Base-by-base conservation (phyloP, 1,284 basidiomycete genomes). In the Ustilago trichophora region DNA sequence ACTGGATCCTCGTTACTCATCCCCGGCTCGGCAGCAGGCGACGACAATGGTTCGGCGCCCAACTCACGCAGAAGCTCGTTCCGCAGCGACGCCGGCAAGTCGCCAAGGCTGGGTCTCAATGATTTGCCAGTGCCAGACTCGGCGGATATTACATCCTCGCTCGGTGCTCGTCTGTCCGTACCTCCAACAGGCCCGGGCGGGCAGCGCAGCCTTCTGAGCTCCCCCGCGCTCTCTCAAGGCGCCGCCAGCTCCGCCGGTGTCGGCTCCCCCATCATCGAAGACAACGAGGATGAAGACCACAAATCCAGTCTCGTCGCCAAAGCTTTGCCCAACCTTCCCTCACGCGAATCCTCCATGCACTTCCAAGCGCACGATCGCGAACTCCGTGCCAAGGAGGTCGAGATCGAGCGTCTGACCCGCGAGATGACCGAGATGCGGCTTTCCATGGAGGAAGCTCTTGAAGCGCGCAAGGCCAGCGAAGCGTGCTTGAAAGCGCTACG, bases 401-500 rank as follows among this genome's bases (percentile, higher is more conserved):
- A 79, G 44, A 58, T 80, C 26, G 66, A 59, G 22, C 49, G 65
- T 13, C 54, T 80, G 15, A 55, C 51, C 5, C 45, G 57, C 22
- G 73, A 78, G 48, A 55, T 77, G 53, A 31, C 21, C 27, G 56
- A 67, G 19, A 60, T 73, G 45, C 63, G 68, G 24, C 32, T 54
- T n/a, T 48, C 69, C 19, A 62, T 72, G 37, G 66, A 73, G 7
- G 76, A 81, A 54, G 70, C 76, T 1, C 25, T 75, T 48, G 76
- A 81, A 42, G 75, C 75, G n/a, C 47, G 77, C n/a, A 64, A 73
- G 55, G 78, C 74, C 32, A 75, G 75, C 56, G 75, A 77, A 58
- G 65, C 62, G 25, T 71, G 70, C 47, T 67, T 76, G 32, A 65
- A 65, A 32, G 75, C 74, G 8, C 50, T 77, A 41, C 65, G 74